Evolutionary conservation across 1,284 basidiomycete species (phyloP), one percentile per base, ranked within the genome.

Genomic region (Ganoderma sinense): DNA sequence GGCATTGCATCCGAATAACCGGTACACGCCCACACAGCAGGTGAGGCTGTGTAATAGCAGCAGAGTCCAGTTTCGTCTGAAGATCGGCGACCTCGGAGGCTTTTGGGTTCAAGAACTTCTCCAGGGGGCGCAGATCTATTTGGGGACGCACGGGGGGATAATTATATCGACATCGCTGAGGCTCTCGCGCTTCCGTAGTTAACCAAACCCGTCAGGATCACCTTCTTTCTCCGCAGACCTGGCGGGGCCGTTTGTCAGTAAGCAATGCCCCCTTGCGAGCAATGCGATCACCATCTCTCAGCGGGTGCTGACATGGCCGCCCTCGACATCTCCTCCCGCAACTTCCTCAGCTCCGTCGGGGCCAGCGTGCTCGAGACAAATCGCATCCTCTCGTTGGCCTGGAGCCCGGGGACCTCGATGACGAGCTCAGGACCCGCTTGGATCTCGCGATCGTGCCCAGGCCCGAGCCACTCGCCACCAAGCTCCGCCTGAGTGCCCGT

Each of bases 261-360:
- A n/a, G n/a, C n/a, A n/a, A n/a, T n/a, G n/a, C n/a, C n/a, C n/a
- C n/a, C n/a, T 10, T 36, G 36, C 6, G 6, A 36, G 36, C 6
- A 36, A 36, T 36, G 1, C 36, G 6, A 36, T 10, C 6, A 7
- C 10, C 36, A 7, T 36, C 33, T 39, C 31, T 33, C n/a, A 59
- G 31, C 20, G n/a, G 56, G 56, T 13, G 36, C 31, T n/a, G 13
- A n/a, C 31, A 59, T 59, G 6, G 33, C 56, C 33, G 33, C 56
- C 33, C 4, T 59, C 33, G 56, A 20, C 33, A 64, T 64, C 39
- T 55, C 65, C 23, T 66, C 55, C 2, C 65, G 65, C 33, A 66
- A 10, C 55, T 60, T 66, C 56, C 65, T 45, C 43, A 66, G 58
- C 45, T 66, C 56, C 29, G 65, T 66, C 13, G 65, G 65, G 13